A percentile compares a stretch with the other conserved stretches of the same genome.
Conservation (phyloP, 768 basidiomycete genomes). For the Psilocybe subaeruginosa region DNA sequence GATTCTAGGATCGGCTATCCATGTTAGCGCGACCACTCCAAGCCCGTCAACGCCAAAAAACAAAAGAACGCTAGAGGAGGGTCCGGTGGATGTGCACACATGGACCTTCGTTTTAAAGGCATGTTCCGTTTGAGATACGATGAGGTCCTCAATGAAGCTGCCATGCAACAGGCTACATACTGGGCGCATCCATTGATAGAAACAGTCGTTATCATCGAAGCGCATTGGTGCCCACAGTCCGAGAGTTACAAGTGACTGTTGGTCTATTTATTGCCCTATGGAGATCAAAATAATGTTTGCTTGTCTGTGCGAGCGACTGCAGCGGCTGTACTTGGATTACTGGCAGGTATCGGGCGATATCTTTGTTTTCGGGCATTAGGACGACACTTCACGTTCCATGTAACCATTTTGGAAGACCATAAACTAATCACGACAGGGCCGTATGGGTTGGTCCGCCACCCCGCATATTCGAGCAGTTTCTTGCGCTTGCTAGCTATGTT, state of each 20-base stretch:
- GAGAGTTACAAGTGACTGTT: neutral
- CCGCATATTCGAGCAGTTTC: neutral
- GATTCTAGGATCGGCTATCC: neutral
- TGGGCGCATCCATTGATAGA: neutral
- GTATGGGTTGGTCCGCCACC: slow-evolving; percentile 10
- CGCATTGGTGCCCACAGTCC: neutral
- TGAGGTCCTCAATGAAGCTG: neutral
- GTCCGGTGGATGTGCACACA: neutral
- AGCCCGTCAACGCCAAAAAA: neutral
- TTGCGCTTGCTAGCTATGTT: neutral
- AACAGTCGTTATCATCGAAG: neutral
- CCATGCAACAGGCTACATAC: neutral
- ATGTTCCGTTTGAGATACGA: neutral
- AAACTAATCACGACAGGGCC: slow-evolving; percentile 8
- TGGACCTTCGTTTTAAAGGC: neutral
- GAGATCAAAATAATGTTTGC: neutral
- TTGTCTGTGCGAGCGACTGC: neutral
- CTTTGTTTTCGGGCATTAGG: neutral
- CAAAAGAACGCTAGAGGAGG: neutral
- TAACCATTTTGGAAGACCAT: slow-evolving; percentile 10
- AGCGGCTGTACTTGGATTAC: neutral
- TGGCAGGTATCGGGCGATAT: neutral
- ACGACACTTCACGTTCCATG: neutral
- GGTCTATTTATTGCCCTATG: neutral
- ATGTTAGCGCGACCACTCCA: neutral